Evolutionary conservation across 257 asterid genomes (phyloP).

Genomic region (Paraleonurus japonicus): DNA sequence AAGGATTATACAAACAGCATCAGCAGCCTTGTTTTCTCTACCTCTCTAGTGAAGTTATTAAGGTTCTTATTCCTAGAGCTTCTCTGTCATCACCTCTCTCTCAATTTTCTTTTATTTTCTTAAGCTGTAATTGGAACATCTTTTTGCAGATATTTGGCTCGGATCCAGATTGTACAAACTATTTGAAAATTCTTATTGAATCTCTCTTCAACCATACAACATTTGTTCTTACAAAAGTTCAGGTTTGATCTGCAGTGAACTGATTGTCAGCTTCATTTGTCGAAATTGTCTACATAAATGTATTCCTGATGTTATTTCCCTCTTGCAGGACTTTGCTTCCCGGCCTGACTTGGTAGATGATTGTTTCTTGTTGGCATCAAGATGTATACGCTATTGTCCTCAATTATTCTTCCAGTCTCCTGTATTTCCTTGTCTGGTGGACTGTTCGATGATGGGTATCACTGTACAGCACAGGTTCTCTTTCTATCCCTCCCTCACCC

Average conservation of each 20-base stretch:
- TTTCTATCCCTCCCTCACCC: slow-evolving; percentile 26
- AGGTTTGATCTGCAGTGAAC: slow-evolving; percentile 40
- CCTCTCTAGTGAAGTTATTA: slow-evolving; percentile 95
- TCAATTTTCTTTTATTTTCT: background rate
- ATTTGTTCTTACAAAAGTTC: slow-evolving; percentile 62
- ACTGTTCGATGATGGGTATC: slow-evolving; percentile 84
- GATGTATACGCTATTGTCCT: slow-evolving; percentile 99
- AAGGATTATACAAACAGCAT: slow-evolving; percentile 70
- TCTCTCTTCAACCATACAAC: slow-evolving; percentile 87
- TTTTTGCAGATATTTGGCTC: slow-evolving; percentile 85
- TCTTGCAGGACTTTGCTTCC: slow-evolving; percentile 66
- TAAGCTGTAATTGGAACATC: slow-evolving; percentile 26
- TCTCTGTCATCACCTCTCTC: slow-evolving; percentile 6
- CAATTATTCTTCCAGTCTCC: slow-evolving; percentile 79
- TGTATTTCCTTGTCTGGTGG: slow-evolving; percentile 82
- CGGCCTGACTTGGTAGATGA: slow-evolving; percentile 97
- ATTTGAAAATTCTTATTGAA: slow-evolving; percentile 77
- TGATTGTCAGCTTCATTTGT: slow-evolving; percentile 18
- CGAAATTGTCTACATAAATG: background rate
- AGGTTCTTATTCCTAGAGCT: slow-evolving; percentile 49
- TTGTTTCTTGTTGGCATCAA: slow-evolving; percentile 93
- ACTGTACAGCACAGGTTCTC: slow-evolving; percentile 95
- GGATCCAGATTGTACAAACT: slow-evolving; percentile 85
- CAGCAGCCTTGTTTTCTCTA: slow-evolving; percentile 94
- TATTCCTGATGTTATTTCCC: slow-evolving; percentile 25